Percentiles rank a stretch among this genome's conserved stretches.
phyloP scores from a whole-genome alignment of 176 grass and related monocot genomes.

The Thinopyrum elongatum region DNA sequence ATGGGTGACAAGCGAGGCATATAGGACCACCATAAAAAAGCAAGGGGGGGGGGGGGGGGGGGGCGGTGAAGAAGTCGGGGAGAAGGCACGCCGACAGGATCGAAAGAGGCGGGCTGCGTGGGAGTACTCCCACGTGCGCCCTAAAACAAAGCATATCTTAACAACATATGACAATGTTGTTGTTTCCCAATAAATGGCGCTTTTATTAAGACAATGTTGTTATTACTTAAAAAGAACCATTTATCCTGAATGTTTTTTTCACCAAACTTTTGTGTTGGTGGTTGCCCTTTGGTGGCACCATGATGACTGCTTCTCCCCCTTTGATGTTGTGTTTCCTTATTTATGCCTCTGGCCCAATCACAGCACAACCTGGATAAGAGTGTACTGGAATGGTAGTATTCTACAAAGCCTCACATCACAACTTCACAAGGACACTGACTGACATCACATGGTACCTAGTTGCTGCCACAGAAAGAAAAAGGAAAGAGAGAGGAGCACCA shows the following conservation, averaged over 20 bases:
- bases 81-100: background rate
- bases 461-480: background rate
- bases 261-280: background rate
- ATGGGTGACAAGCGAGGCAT: no score
- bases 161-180: background rate
- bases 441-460: background rate
- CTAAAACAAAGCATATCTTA: background rate
- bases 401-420: background rate
- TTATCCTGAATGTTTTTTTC: background rate
- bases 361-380: background rate
- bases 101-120: background rate
- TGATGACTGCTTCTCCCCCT: background rate
- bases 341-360: background rate
- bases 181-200: background rate
- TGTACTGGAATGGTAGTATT: background rate
- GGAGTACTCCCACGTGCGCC: background rate
- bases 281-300: background rate
- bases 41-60: background rate
- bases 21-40: background rate
- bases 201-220: background rate
- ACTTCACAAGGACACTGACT: slow-evolving; percentile 1
- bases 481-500: background rate
- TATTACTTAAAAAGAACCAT: background rate
- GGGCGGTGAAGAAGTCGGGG: background rate
- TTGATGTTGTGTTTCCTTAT: background rate